phyloP scores from a whole-genome alignment of 2,329 filamentous ascomycete species.

The Neurospora sp. region DNA sequence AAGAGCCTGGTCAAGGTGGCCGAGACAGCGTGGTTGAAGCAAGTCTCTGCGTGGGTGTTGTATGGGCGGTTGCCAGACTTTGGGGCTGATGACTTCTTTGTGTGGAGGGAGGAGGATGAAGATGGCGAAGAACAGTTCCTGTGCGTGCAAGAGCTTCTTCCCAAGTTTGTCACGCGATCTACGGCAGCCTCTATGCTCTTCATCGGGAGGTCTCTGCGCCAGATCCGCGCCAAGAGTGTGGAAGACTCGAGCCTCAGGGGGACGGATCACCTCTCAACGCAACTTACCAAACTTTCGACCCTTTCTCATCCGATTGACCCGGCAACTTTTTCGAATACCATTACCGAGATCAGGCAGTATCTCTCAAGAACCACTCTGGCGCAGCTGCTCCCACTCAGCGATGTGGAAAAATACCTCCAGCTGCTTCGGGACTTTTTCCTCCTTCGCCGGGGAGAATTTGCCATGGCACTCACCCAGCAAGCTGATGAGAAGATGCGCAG shows the following conservation, averaged over 20 bases:
- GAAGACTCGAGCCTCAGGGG: conserved; percentile 37
- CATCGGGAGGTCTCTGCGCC: conserved; percentile 80
- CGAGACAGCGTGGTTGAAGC: conserved; percentile 85
- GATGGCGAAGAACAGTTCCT: conserved; percentile 42
- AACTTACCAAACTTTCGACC: conserved; percentile 58
- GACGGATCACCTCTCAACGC: conserved; percentile 53
- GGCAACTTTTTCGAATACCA: conserved; percentile 58
- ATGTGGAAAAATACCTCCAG: conserved; percentile 66
- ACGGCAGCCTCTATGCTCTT: conserved; percentile 82
- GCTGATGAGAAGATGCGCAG: conserved; percentile 71
- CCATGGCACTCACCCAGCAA: conserved; percentile 74
- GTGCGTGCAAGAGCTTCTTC: conserved; percentile 52
- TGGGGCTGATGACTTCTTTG: conserved; percentile 79
- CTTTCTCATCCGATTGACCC: conserved; percentile 66
- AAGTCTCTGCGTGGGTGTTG: conserved; percentile 81
- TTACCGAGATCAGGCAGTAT: conserved; percentile 68
- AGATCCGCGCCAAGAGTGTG: conserved; percentile 54
- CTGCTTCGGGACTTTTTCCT: conserved; percentile 82
- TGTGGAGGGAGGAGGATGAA: conserved; percentile 40
- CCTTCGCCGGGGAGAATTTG: conserved; percentile 82
- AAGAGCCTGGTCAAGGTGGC: conserved; percentile 64
- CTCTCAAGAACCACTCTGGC: conserved; percentile 79
- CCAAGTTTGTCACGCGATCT: conserved; percentile 65
- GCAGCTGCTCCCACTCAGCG: conserved; percentile 66
- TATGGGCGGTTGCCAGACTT: conserved; percentile 75